A percentile compares a stretch with the other conserved stretches of the same genome.
phyloP scores from a whole-genome alignment of 495 filamentous ascomycete species.

The Emericellopsis terricola region DNA sequence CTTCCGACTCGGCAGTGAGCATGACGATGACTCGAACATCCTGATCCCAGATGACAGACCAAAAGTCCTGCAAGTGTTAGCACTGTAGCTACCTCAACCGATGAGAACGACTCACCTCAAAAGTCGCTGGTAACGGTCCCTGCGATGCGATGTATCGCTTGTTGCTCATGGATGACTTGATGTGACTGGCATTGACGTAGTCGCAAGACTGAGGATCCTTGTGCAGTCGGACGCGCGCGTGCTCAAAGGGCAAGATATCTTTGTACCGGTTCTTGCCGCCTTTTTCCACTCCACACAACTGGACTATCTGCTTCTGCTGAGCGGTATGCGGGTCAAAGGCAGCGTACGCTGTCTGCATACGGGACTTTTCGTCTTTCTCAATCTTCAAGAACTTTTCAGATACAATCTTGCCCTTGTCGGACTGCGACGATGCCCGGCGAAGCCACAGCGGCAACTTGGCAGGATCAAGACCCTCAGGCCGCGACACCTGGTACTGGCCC shows the following conservation, averaged over 20 bases:
- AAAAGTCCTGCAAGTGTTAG: conserved; percentile 66
- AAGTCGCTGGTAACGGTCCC: conserved; percentile 83
- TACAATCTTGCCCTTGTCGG: conserved; percentile 59
- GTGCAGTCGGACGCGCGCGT: conserved; percentile 68
- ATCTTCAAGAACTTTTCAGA: conserved; percentile 71
- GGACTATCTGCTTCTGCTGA: conserved; percentile 10
- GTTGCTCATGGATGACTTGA: conserved; percentile 58
- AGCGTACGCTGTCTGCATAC: conserved; percentile 82
- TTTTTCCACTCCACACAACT: conserved; percentile 83
- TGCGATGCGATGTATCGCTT: conserved; percentile 93
- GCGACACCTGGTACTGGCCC: conserved; percentile 64
- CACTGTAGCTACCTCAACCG: conserved; percentile 26
- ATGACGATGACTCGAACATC: conserved; percentile 89
- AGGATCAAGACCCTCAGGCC: conserved; percentile 40
- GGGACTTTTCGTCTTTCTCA: conserved; percentile 67
- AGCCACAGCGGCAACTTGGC: conserved; percentile 61
- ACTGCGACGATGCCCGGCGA: conserved; percentile 38
- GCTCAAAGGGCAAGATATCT: conserved; percentile 94
- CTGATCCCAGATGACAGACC: conserved; percentile 94
- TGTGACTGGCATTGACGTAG: conserved; percentile 87
- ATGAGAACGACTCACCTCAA: conserved; percentile 46
- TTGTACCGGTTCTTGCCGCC: conserved; percentile 93
- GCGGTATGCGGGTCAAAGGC: conserved; percentile 23
- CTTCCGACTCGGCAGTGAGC: conserved; percentile 88
- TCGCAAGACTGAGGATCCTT: conserved; percentile 58